Evolutionary conservation across 2,329 filamentous ascomycete genomes (phyloP).

Genomic region (Septoria petroselini): DNA sequence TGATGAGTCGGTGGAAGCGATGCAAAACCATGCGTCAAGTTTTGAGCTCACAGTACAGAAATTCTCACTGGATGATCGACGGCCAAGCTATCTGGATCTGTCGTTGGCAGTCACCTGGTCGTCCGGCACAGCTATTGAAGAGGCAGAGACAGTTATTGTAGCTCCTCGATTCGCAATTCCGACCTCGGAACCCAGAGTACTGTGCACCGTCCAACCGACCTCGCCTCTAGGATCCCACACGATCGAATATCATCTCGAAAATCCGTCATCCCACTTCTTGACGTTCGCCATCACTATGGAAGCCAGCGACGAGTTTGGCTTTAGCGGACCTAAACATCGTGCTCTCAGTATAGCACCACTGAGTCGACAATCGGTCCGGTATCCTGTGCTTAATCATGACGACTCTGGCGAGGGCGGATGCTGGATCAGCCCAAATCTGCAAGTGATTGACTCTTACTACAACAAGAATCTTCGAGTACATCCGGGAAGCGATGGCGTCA

Average conservation of each 20-base stretch:
- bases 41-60: conserved; percentile 67
- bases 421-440: conserved; percentile 70
- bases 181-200: conserved; percentile 79
- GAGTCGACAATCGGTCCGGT: conserved; percentile 70
- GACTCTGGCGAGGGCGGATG: conserved; percentile 43
- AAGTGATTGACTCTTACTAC: conserved; percentile 86
- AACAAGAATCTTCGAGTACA: conserved; percentile 83
- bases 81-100: conserved; percentile 70
- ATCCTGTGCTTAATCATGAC: conserved; percentile 67
- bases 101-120: conserved; percentile 75
- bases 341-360: conserved; percentile 79
- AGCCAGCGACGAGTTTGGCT: conserved; percentile 85
- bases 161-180: conserved; percentile 79
- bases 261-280: conserved; percentile 89
- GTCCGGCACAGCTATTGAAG: conserved; percentile 44
- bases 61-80: conserved; percentile 73
- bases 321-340: conserved; percentile 80
- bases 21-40: conserved; percentile 15
- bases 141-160: conserved; percentile 63
- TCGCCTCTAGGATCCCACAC: conserved; percentile 32
- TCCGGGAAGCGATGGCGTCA: conserved; percentile 72
- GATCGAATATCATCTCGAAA: conserved; percentile 74
- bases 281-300: conserved; percentile 94
- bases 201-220: conserved; percentile 48
- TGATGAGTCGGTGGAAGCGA: conserved; percentile 18